Base-by-base conservation (phyloP, 768 basidiomycete species). In the Cyclocybe aegerita region DNA sequence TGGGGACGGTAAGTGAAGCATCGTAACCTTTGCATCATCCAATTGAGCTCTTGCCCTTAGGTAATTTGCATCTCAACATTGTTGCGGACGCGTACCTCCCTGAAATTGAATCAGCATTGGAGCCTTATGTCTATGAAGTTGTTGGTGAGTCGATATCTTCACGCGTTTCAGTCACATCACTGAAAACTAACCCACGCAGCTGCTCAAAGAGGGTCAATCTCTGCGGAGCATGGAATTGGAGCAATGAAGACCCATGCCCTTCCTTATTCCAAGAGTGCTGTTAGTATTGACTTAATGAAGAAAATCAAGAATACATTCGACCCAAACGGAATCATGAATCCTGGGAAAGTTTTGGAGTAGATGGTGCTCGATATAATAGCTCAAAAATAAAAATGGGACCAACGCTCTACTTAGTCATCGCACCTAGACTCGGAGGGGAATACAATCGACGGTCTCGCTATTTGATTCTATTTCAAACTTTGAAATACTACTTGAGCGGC, bases 201-300 rank as follows among this genome's bases (percentile, higher is more conserved):
- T 14, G 83, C 81, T 1, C 79, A 89, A 62, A 80, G 84, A 44
- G 96, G 96, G 7, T 98, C 96, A 0, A 83, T 99, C 57, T 98
- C 95, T 5, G 96, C 96, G 1, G 96, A 99, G 64, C 96, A 99
- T 66, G 96, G 96, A 4, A 85, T 99, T 46, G 95, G 96, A n/a
- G 79, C 86, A 0, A 93, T 93, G 89, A 98, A 98, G 73, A 88
- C 90, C 0, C 84, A 88, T 49, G 91, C 92, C 11, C 81, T 98
- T 15, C 79, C 78, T 35, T 98, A 97, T 69, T 93, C 92, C 5
- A 97, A 98, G 71, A 79, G 73, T 52, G 72, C 77, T 7, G 79
- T 82, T 16, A 91, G 88, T 63, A 88, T 98, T 57, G 87, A 81
- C 43, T 74, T 86, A 75, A 99, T 99, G 96, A 88, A 80, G 70